Evolutionary conservation across 2,329 filamentous ascomycete species (phyloP).

Genomic region (Fusarium incarnatum): DNA sequence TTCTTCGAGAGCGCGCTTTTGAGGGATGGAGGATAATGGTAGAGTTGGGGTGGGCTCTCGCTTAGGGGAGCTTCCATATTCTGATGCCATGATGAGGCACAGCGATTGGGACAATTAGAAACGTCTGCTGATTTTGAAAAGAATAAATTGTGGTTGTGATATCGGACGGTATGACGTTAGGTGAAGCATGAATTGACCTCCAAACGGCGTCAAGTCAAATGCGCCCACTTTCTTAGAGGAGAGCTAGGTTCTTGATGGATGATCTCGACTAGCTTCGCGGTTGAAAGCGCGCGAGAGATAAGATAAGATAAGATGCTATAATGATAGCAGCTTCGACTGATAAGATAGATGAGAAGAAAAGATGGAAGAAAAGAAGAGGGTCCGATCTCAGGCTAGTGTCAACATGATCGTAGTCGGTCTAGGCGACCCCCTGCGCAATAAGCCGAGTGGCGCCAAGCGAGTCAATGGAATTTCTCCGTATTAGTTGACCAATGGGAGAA

Average conservation of each 20-base stretch:
- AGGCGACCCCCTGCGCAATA: conserved; percentile 40
- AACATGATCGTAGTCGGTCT: conserved; percentile 43
- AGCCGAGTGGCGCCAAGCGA: conserved; percentile 39
- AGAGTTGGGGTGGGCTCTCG: conserved; percentile 56
- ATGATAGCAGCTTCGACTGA: conserved; percentile 12
- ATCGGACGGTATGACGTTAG: conserved; percentile 1
- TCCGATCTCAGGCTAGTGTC: conserved; percentile 46
- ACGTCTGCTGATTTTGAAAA: neutral
- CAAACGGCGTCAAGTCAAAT: conserved; percentile 8
- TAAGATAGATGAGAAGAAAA: conserved; percentile 15
- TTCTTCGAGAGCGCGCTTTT: conserved; percentile 76
- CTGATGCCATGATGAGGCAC: conserved; percentile 51
- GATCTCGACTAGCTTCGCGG: conserved; percentile 13
- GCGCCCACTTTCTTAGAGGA: conserved; percentile 22
- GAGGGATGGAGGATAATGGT: conserved; percentile 63
- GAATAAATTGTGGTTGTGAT: neutral
- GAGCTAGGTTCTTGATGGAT: neutral
- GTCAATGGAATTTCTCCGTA: conserved; percentile 40
- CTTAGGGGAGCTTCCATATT: conserved; percentile 53
- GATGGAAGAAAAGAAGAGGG: conserved; percentile 40
- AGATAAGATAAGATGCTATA: conserved; percentile 2
- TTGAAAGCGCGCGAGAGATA: conserved; percentile 24
- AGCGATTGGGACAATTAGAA: neutral
- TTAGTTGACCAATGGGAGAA: conserved; percentile 37
- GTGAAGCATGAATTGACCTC: neutral